Percentiles rank a stretch among this genome's conserved stretches.
phyloP scores from a whole-genome alignment of 108 stramenopile genomes.

The Schizochytrium sp. region DNA sequence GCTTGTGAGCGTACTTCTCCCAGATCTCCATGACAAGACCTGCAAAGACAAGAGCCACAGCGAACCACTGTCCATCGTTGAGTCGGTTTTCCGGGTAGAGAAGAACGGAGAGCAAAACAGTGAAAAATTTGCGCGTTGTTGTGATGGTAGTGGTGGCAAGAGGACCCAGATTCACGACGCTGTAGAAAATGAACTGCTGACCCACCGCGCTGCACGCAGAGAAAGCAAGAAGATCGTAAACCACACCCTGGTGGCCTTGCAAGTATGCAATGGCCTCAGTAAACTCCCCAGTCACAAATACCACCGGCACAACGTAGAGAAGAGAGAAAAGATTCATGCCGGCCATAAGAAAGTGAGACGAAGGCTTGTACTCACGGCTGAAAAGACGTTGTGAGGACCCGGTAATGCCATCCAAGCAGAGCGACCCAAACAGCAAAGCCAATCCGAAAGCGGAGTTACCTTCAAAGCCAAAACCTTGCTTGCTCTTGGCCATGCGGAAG shows the following conservation, averaged over 20 bases:
- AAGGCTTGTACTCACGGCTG: constrained; percentile 76
- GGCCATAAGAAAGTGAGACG: constrained; percentile 88
- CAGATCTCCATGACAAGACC: constrained; percentile 89
- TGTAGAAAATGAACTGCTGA: constrained; percentile 98
- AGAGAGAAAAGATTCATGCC: constrained; percentile 84
- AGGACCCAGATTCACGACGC: constrained; percentile 96
- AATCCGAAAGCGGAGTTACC: constrained; percentile 74
- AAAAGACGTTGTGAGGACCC: constrained; percentile 74
- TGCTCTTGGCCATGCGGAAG: constrained; percentile 78
- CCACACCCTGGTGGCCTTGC: constrained; percentile 85
- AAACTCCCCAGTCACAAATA: constrained; percentile 76
- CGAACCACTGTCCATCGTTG: constrained; percentile 87
- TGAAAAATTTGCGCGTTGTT: constrained; percentile 98
- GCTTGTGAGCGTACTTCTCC: constrained; percentile 71
- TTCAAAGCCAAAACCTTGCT: constrained; percentile 31
- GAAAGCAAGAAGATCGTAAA: constrained; percentile 88
- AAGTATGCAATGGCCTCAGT: constrained; percentile 80
- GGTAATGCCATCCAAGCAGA: constrained; percentile 87
- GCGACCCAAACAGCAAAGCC: constrained; percentile 78
- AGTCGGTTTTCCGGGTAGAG: constrained; percentile 86
- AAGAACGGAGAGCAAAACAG: constrained; percentile 90
- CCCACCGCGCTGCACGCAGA: constrained; percentile 93
- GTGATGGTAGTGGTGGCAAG: constrained; percentile 95
- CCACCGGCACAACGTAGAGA: constrained; percentile 74
- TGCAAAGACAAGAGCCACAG: constrained; percentile 84